These are phyloP conservation scores for Geranium incanum DNA, from an alignment of 441 rosid species.

Conservation along the genomic window DNA sequence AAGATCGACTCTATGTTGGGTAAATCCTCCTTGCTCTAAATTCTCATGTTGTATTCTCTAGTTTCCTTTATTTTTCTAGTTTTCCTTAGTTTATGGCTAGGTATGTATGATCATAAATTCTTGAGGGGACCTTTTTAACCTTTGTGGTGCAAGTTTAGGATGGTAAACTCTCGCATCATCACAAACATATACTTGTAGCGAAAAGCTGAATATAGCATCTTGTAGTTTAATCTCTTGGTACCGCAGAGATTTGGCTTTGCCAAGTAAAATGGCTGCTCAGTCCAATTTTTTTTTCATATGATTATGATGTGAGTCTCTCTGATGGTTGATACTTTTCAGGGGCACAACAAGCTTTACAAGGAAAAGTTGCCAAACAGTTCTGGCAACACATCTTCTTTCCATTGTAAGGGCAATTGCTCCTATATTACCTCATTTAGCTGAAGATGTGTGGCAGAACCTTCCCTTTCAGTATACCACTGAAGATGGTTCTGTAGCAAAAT, in stretches of 20 bases:
- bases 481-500: constrained; percentile 59
- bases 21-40: constrained; percentile 29
- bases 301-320: constrained; percentile 3
- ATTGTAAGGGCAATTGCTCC: constrained; percentile 81
- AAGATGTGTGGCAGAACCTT: constrained; percentile 92
- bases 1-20: constrained; percentile 97
- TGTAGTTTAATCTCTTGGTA: too few relatives aligned
- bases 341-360: constrained; percentile 69
- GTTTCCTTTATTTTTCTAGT: not conserved
- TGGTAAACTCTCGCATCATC: not conserved
- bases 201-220: not conserved
- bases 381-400: constrained; percentile 77
- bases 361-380: constrained; percentile 96
- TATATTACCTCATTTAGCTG: constrained; percentile 87
- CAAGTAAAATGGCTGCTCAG: not conserved
- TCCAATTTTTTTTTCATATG: not conserved
- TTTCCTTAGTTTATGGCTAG: not conserved
- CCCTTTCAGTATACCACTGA: constrained; percentile 48
- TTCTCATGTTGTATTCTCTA: not conserved
- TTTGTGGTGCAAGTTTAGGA: not conserved
- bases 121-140: not conserved
- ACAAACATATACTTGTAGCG: not conserved
- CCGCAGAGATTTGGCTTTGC: not conserved
- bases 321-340: constrained; percentile 37
- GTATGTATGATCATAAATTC: not conserved